Evolutionary conservation across 2,329 filamentous ascomycete species (phyloP), one percentile per base, ranked within the genome.

Genomic region (Acrocalymma vagum): DNA sequence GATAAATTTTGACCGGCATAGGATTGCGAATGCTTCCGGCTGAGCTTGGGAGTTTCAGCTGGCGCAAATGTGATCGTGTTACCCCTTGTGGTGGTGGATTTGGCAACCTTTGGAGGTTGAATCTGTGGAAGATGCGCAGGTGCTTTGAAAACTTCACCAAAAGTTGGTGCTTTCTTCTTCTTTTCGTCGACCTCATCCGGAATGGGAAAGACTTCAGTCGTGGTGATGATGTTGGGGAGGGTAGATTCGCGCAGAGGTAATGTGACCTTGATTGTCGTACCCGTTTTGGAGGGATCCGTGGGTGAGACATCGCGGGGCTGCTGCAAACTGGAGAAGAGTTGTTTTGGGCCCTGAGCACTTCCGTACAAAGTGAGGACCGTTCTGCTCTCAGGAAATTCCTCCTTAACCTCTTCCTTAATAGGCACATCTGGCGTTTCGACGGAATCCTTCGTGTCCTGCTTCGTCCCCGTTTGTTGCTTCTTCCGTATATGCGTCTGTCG

Each of bases 291-390:
- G 32, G 25, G 62, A n/a, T 64, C 59, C 17, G 65, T 54, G 2
- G 69, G 65, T 11, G 56, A 16, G n/a, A 65, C 42, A 28, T 75
- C 59, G 22, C 71, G 66, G 9, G 75, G 72, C 38, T 81, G 77
- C 51, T 87, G 88, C 33, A 96, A 75, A 67, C 92, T 95, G 4
- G 93, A 95, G 66, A 94, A 96, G 4, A 96, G 76, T 45, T 93
- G 88, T 55, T 85, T 86, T 23, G 88, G 80, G 29, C 84, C 84
- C 2, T 86, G 84, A 26, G 87, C 87, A 53, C 85, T 87, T 38
- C 89, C 90, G 53, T 85, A 86, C 1, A 95, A 75, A 1, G 89
- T 93, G 42, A 96, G 75, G 5, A 93, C 85, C 11, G 84, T 73
- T 48, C 76, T 79, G 39, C 80, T 74, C 33, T 74, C 55, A 10